Conservation (phyloP, 768 basidiomycete species). For the Naganishia vishniacii region DNA sequence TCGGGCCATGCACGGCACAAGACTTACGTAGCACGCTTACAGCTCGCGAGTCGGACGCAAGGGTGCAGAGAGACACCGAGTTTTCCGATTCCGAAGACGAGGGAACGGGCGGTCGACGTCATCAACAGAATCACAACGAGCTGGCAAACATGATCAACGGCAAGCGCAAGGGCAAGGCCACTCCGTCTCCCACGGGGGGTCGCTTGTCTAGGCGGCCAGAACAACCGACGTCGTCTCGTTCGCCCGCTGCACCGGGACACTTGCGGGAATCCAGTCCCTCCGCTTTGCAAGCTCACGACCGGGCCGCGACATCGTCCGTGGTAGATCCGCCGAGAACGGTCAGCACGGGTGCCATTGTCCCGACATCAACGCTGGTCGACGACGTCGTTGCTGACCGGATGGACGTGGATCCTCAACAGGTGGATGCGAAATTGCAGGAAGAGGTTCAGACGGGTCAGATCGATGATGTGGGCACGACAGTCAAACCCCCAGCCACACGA, state of each 20-base stretch:
- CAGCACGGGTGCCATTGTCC: conserved; percentile 21
- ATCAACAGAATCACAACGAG: conserved; percentile 41
- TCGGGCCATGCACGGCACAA: not conserved
- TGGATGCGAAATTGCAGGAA: conserved; percentile 18
- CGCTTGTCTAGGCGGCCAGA: not conserved
- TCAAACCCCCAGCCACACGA: not conserved
- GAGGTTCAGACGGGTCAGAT: conserved; percentile 21
- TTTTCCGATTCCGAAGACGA: conserved; percentile 98
- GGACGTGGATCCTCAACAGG: conserved; percentile 23
- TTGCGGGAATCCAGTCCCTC: conserved; percentile 2
- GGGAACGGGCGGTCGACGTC: conserved; percentile 70
- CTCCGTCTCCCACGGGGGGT: conserved; percentile 7
- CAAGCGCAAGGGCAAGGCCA: conserved; percentile 21
- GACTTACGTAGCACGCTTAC: not conserved
- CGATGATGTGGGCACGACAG: conserved; percentile 15
- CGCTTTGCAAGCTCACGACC: not conserved
- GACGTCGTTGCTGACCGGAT: not conserved
- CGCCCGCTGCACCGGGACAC: not conserved
- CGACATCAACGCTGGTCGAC: not conserved
- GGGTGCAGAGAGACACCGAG: conserved; percentile 77
- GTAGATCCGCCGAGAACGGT: conserved; percentile 14
- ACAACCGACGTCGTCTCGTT: not conserved
- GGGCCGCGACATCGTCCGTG: not conserved
- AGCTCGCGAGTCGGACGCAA: conserved; percentile 69
- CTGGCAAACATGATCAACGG: conserved; percentile 12